Evolutionary conservation across 1,284 basidiomycete species (phyloP), one percentile per base, ranked within the genome.

Genomic region (Leccinum ponderosum): DNA sequence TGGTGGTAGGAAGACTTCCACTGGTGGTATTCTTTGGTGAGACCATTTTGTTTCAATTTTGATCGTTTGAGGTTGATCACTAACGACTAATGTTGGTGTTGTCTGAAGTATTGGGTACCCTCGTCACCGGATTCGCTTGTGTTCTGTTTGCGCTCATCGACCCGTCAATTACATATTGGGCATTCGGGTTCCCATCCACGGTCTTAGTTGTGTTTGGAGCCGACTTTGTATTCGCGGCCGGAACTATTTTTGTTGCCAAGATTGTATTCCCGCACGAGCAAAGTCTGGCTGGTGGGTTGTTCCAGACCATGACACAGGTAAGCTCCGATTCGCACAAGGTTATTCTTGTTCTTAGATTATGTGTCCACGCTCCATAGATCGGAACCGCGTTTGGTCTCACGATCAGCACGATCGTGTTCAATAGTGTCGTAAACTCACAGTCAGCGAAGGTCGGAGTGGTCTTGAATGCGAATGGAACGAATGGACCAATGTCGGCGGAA

Each of bases 171-270:
- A 74, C 85, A 1, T 97, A 90, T 73, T 95, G 93, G 93, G 85
- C 86, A 1, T 90, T 84, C 62, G 88, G 87, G 14, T 95, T 97
- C 77, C 90, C 92, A 3, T 85, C 89, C 1, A 87, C 93, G 50
- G 81, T 89, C 64, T 68, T 92, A 58, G 77, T 83, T 15, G 91
- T 93, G 25, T 80, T 91, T 51, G 93, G 93, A 35, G 90, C 87
- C 0, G 92, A 94, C 71, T 91, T 94, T 68, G 85, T 93, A 11
- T 93, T 89, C 71, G 80, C 91, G 0, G 80, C 85, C 1, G 92
- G 91, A 1, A 87, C 86, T 2, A 78, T 94, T 20, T 94, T 91
- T 69, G 84, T 94, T 57, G 86, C 91, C 0, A 87, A 87, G 62
- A 79, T 91, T n/a, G 83, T 86, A 3, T 74, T 83, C 2, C 86